Evolutionary conservation across 331 rosid genomes (phyloP).

Genomic region (Quercus phellos): DNA sequence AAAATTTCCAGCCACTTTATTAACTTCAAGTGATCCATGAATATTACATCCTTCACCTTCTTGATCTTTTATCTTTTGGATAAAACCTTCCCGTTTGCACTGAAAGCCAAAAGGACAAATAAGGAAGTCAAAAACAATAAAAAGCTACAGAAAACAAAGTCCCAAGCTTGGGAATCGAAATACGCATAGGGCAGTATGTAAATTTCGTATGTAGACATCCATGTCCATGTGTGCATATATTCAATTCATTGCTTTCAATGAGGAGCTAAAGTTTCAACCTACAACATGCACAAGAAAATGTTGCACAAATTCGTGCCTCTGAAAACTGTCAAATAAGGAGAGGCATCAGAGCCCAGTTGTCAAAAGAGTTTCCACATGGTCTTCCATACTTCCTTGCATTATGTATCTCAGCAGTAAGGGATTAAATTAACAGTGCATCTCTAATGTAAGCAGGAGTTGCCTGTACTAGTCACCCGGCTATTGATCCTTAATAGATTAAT

Average conservation of each 20-base stretch:
- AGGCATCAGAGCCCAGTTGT: background rate
- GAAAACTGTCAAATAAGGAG: background rate
- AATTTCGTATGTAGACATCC: no score
- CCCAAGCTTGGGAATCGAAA: slow-evolving; percentile 9
- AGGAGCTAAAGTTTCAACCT: background rate
- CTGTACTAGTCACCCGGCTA: background rate
- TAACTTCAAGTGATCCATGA: slow-evolving; percentile 83
- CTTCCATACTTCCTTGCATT: background rate
- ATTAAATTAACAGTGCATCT: background rate
- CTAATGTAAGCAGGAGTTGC: background rate
- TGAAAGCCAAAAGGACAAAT: slow-evolving; percentile 29
- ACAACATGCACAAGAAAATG: background rate
- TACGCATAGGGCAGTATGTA: background rate
- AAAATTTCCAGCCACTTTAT: slow-evolving; percentile 88
- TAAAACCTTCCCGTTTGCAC: slow-evolving; percentile 89
- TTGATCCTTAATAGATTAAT: no score
- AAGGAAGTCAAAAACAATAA: slow-evolving; percentile 15
- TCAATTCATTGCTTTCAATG: background rate
- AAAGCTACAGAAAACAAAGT: background rate
- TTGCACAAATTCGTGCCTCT: background rate
- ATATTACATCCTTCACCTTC: slow-evolving; percentile 96
- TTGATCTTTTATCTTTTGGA: slow-evolving; percentile 73
- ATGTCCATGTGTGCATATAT: no score
- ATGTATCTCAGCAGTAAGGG: background rate
- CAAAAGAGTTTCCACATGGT: background rate